Conservation (phyloP, 2,329 filamentous ascomycete genomes). For the Zymoseptoria pseudotritici region DNA sequence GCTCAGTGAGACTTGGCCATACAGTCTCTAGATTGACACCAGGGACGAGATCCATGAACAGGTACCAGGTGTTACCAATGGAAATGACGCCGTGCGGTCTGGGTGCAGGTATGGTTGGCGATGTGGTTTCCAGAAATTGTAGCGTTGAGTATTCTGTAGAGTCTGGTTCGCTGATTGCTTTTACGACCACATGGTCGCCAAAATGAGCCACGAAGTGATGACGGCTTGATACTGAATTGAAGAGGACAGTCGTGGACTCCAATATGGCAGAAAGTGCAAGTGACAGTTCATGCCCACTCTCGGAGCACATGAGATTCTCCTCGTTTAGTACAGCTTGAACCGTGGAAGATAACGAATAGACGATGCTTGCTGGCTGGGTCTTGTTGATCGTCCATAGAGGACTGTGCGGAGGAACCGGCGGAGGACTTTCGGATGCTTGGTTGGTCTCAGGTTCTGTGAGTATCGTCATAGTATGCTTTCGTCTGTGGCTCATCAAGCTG, state of each 20-base stretch:
- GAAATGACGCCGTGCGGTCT: neutral
- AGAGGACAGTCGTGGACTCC: neutral
- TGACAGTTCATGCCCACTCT: neutral
- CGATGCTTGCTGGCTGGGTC: neutral
- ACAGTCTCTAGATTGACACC: neutral
- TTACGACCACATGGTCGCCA: neutral
- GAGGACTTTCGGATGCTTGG: neutral
- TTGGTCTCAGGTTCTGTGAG: neutral
- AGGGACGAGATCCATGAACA: neutral
- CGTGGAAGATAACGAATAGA: neutral
- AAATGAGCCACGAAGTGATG: neutral
- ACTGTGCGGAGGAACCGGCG: neutral
- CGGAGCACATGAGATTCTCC: neutral
- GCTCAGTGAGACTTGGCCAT: neutral
- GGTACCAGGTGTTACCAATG: neutral
- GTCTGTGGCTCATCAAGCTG: neutral
- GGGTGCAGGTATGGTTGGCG: neutral
- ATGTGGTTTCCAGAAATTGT: neutral
- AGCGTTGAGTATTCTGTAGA: conserved; percentile 1
- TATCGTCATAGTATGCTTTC: neutral
- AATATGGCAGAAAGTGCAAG: neutral
- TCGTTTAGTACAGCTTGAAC: neutral
- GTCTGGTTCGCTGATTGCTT: neutral
- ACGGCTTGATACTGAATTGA: neutral
- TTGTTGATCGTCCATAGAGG: neutral